A percentile compares a stretch with the other conserved stretches of the same genome.
Evolutionary conservation across 345 rosid species (phyloP).

Genomic region (Arabis alpina): DNA sequence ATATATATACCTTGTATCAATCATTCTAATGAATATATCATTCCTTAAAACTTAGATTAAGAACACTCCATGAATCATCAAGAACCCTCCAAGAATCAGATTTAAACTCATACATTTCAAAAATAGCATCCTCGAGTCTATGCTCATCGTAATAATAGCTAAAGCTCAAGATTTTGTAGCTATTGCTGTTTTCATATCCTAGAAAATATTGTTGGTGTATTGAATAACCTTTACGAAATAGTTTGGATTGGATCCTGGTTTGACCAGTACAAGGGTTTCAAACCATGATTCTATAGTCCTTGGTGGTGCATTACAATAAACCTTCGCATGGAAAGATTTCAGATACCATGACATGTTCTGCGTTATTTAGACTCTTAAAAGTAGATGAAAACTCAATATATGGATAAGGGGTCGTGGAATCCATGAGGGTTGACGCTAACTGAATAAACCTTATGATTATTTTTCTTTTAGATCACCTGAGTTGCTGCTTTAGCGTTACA

Average conservation of each 20-base stretch:
- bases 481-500: too few relatives aligned
- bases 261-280: constrained; percentile 1
- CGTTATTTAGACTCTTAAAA: not conserved
- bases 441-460: too few relatives aligned
- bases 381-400: not conserved
- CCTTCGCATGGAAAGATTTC: not conserved
- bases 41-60: too few relatives aligned
- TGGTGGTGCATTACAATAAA: not conserved
- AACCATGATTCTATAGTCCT: not conserved
- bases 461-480: too few relatives aligned
- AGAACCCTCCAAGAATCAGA: constrained; percentile 1
- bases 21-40: too few relatives aligned
- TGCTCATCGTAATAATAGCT: too few relatives aligned
- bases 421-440: not conserved
- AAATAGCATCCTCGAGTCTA: not conserved
- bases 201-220: not conserved
- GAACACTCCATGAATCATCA: too few relatives aligned
- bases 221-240: too few relatives aligned
- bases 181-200: too few relatives aligned
- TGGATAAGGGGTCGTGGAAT: not conserved
- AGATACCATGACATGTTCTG: not conserved
- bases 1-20: too few relatives aligned
- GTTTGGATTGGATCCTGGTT: not conserved
- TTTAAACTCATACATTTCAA: constrained; percentile 9
- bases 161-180: not conserved